Percentiles rank a stretch among this genome's conserved stretches.
These are phyloP conservation scores for Polytrichum commune DNA, from an alignment of 225 moss, liverwort and hornwort genomes.

Conservation along the genomic window DNA sequence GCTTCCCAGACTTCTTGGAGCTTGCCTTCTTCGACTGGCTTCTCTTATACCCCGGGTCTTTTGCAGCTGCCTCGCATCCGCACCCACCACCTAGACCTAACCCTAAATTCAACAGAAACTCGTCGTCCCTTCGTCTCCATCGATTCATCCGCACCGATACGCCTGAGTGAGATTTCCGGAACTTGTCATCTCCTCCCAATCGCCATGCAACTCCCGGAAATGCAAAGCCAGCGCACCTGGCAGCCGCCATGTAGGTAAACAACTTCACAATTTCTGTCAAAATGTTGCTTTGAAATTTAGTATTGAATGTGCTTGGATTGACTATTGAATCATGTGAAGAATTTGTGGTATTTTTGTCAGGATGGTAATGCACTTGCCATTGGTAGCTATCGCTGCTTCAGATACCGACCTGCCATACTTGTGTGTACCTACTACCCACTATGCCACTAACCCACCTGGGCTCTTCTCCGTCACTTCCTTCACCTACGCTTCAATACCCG, in stretches of 20 bases:
- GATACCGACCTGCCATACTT: too few species aligned
- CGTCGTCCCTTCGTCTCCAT: neutral
- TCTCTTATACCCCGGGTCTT: conserved; percentile 53
- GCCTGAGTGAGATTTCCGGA: conserved; percentile 2
- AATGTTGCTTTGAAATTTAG: too few species aligned
- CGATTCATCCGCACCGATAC: neutral
- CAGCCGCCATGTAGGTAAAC: conserved; percentile 28
- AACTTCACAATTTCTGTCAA: too few species aligned
- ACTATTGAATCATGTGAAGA: too few species aligned
- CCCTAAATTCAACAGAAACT: conserved; percentile 27
- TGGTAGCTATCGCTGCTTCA: too few species aligned
- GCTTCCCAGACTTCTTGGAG: conserved; percentile 35
- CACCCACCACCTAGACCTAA: conserved; percentile 29
- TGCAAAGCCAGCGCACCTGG: conserved; percentile 40
- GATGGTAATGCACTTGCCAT: too few species aligned
- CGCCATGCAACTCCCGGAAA: conserved; percentile 36
- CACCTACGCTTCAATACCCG: too few species aligned
- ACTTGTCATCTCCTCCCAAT: neutral
- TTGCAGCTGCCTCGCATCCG: conserved; percentile 42
- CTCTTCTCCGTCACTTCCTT: too few species aligned
- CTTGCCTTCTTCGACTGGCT: conserved; percentile 26
- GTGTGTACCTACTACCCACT: too few species aligned
- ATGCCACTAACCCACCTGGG: too few species aligned
- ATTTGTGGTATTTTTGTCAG: too few species aligned
- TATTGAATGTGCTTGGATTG: too few species aligned